Evolutionary conservation across 202 grass and related monocot genomes (phyloP), one percentile per base, ranked within the genome.

Genomic region (Saccharum hybrid): DNA sequence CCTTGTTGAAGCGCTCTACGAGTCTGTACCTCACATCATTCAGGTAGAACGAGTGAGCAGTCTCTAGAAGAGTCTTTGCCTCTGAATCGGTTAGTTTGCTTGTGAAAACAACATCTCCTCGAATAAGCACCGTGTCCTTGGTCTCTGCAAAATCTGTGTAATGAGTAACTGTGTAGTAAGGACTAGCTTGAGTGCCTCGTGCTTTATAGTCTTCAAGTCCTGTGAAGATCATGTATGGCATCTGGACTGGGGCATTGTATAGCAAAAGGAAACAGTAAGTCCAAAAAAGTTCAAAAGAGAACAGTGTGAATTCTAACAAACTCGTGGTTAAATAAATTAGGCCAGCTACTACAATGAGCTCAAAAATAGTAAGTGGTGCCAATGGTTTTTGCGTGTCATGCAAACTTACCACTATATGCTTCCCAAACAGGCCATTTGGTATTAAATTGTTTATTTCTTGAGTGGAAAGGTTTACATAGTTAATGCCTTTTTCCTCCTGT

Each of bases 121-220:
- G 89, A 65, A 98, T 73, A 63, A 98, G 87, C 63, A 98, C 95
- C 0, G 78, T 87, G 26, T 95, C 92, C 84, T 95, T 93, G 68
- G 86, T 93, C 78, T 95, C 87, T 64, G 89, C 83, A 74, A 93
- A 95, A 23, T 98, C 91, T 7, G 89, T 93, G 63, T 95, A 95
- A 87, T 93, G 84, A 52, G 90, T 93, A 18, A 93, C 81, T 15
- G 92, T 95, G 34, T 87, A 93, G 65, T 95, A 93, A n/a, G 91
- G 96, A 78, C 96, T 95, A 81, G 91, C 96, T 92, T 95, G 92
- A 76, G 92, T 93, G 66, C 96, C 96, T 85, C 92, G 93, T 72
- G 96, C 96, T 90, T 95, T 98, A 56, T 95, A 98, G 87, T 98
- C 96, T 81, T 98, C 92, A 67, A 95, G 92, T 80, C 96, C 89